Conservation (phyloP, 176 grass and related monocot species). For the Bothriochloa decipiens region DNA sequence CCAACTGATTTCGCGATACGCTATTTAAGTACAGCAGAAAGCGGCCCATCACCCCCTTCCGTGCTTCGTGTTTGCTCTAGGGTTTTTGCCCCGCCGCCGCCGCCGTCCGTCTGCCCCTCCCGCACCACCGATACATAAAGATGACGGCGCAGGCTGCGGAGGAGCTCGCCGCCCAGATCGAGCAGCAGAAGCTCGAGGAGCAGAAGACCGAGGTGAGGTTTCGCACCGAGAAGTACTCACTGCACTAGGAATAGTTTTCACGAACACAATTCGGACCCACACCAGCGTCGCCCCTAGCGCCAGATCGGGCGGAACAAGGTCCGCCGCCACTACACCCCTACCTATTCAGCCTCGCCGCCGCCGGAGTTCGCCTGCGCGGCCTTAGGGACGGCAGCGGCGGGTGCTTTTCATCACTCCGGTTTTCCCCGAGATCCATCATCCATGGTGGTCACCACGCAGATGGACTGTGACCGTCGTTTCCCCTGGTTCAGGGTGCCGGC, state of each 20-base stretch:
- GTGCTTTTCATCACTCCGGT: neutral
- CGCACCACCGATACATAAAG: conserved; percentile 19
- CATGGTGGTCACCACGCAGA: neutral
- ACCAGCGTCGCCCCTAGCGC: neutral
- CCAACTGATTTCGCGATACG: too few relatives aligned
- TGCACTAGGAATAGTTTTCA: neutral
- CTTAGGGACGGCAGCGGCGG: neutral
- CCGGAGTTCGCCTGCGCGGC: neutral
- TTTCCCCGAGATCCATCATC: neutral
- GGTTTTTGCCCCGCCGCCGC: conserved; percentile 44
- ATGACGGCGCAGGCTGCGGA: conserved; percentile 60
- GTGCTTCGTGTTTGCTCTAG: conserved; percentile 40
- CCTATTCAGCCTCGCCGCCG: neutral
- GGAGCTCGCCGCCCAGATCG: conserved; percentile 60
- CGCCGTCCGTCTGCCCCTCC: neutral
- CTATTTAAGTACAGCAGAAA: neutral
- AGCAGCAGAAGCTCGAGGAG: conserved; percentile 65
- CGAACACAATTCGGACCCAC: neutral
- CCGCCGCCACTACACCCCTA: neutral
- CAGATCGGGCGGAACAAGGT: neutral
- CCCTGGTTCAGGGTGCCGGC: neutral
- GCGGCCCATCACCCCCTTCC: neutral
- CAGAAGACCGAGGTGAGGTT: conserved; percentile 49
- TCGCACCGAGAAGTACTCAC: neutral
- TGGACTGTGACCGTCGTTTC: neutral